phyloP scores from a whole-genome alignment of 2,329 filamentous ascomycete genomes.

The Arachnomyces sp. region DNA sequence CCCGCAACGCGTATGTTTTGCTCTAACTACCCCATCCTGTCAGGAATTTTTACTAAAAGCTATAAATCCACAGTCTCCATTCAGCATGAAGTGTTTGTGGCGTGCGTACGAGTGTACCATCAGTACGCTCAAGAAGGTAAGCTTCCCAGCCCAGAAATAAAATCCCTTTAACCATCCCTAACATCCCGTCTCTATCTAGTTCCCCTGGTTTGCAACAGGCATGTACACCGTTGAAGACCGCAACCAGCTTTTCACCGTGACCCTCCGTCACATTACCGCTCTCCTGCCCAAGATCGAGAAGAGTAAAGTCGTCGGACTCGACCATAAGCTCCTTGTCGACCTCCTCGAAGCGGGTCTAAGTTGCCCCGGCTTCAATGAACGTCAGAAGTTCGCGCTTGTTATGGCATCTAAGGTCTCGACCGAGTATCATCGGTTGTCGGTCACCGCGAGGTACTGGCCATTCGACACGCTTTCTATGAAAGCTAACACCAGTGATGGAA shows the following conservation, averaged over 20 bases:
- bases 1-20: conserved; percentile 40
- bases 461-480: conserved; percentile 30
- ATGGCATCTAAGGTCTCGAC: conserved; percentile 16
- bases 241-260: conserved; percentile 37
- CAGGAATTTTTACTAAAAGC: conserved; percentile 1
- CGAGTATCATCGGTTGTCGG: conserved; percentile 3
- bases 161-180: background rate
- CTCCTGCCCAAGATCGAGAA: conserved; percentile 57
- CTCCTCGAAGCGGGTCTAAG: conserved; percentile 34
- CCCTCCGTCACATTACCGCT: conserved; percentile 56
- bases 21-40: background rate
- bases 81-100: conserved; percentile 42
- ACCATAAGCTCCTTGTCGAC: conserved; percentile 30
- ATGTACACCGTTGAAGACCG: conserved; percentile 43
- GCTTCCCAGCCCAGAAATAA: conserved; percentile 3
- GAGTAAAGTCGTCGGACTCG: conserved; percentile 30
- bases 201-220: conserved; percentile 42
- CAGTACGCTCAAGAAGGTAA: conserved; percentile 44
- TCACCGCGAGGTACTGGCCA: conserved; percentile 29
- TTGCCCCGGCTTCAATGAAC: conserved; percentile 38
- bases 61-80: conserved; percentile 36
- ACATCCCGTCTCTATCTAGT: conserved; percentile 26
- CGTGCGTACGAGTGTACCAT: conserved; percentile 48
- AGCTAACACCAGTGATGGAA: conserved; percentile 14
- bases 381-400: conserved; percentile 33